Evolutionary conservation across 75 land plant genomes (phyloP).

Genomic region (Picea glauca): DNA sequence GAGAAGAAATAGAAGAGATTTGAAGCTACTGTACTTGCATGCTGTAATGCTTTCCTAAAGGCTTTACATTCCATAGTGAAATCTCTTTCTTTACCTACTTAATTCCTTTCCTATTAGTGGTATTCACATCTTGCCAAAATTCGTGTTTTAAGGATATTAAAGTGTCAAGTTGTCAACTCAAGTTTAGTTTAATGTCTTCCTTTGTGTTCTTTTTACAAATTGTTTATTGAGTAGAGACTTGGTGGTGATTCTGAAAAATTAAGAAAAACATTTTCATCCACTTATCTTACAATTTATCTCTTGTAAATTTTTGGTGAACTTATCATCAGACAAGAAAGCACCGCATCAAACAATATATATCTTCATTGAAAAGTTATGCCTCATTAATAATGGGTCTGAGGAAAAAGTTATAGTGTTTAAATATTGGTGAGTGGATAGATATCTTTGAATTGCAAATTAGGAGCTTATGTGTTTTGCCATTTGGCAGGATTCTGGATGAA

Average conservation of each 20-base stretch:
- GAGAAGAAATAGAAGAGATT: background rate
- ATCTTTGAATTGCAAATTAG: background rate
- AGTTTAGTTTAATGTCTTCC: background rate
- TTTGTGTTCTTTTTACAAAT: background rate
- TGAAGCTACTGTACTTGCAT: background rate
- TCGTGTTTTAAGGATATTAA: background rate
- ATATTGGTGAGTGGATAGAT: background rate
- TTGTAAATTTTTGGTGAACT: no score
- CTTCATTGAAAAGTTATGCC: background rate
- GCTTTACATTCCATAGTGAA: background rate
- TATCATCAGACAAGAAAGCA: no score
- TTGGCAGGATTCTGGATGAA: conserved; percentile 39
- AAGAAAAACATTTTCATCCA: background rate
- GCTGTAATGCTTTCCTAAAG: background rate
- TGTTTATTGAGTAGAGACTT: background rate
- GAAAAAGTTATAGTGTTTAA: background rate
- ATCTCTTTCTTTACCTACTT: background rate
- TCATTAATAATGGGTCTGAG: background rate
- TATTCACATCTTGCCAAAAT: background rate
- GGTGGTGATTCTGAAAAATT: background rate
- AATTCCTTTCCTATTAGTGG: background rate
- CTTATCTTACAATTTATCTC: background rate
- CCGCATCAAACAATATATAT: background rate
- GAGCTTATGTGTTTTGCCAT: background rate
- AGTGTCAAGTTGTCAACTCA: background rate